Evolutionary conservation across 2,329 filamentous ascomycete genomes (phyloP), one percentile per base, ranked within the genome.

Genomic region (Talaromyces amestolkiae): DNA sequence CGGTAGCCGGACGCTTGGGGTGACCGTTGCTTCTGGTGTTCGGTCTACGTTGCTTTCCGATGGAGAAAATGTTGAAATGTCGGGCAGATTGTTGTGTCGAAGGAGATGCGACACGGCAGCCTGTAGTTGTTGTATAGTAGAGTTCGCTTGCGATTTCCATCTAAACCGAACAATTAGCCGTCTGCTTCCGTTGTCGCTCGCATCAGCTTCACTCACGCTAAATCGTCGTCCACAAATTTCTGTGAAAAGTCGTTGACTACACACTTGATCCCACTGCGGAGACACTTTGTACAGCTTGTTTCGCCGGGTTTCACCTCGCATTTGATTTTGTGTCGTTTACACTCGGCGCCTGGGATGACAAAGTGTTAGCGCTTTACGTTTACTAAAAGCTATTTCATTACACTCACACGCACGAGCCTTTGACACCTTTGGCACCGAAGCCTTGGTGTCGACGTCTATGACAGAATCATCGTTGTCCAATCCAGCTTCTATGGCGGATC

Each of bases 241-340:
- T 86, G 84, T 22, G 84, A 79, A 70, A 83, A 85, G 72, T 85
- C 83, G 69, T 86, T 85, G 39, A 85, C 81, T 9, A 84, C 76
- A 69, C 84, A 86, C 66, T 82, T 80, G 47, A 85, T 76, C 10
- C 82, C 81, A 27, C 82, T 80, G 47, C 82, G 81, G 37, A 77
- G 71, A 69, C 84, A 86, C 69, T 84, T 80, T 9, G 78, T 78
- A 71, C 84, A 86, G 64, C 77, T 79, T 7, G 75, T 69, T 66
- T 82, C 77, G 8, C 81, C 82, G 15, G 78, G 71, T 64, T 80
- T 78, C 68, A 85, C 79, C 65, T 83, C 80, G 70, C 84, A 86
- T 70, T 83, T 83, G 69, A 86, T 85, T 71, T 86, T 86, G 69
- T 84, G 82, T 24, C 78, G 79, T 68, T 84, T 83, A 67, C 83